These are phyloP conservation scores for Mycosphaerella arachidis DNA, from an alignment of 2,329 filamentous ascomycete genomes.

Conservation along the genomic window DNA sequence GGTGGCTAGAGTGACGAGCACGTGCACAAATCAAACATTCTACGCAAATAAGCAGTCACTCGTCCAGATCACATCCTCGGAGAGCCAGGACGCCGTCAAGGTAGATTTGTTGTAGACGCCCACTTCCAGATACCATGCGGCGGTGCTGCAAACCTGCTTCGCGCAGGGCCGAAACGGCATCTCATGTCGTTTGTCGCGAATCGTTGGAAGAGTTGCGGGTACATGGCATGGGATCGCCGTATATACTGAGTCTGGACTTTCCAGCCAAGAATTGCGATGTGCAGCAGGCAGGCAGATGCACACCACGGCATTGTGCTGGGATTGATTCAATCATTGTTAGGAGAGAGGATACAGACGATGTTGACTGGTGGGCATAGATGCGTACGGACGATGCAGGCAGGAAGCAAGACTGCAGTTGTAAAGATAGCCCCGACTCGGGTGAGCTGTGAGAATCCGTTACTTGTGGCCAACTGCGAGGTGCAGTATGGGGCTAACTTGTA, in stretches of 20 bases:
- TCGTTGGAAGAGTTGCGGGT: neutral
- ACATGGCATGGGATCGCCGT: neutral
- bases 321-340: neutral
- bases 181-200: neutral
- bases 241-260: neutral
- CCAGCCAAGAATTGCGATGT: neutral
- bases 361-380: too few species aligned
- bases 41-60: neutral
- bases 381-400: too few species aligned
- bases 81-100: neutral
- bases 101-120: neutral
- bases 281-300: neutral
- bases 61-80: neutral
- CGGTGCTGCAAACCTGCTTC: neutral
- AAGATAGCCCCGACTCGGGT: neutral
- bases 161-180: neutral
- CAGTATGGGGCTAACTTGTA: neutral
- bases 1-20: conserved; percentile 33
- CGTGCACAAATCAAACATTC: neutral
- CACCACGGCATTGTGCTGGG: neutral
- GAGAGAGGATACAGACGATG: too few species aligned
- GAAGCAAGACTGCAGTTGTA: neutral
- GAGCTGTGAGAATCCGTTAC: neutral
- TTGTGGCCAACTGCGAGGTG: neutral
- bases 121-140: neutral